A percentile compares a stretch with the other conserved stretches of the same genome.
Conservation (phyloP, 331 rosid genomes). For the Stylosanthes scabra region DNA sequence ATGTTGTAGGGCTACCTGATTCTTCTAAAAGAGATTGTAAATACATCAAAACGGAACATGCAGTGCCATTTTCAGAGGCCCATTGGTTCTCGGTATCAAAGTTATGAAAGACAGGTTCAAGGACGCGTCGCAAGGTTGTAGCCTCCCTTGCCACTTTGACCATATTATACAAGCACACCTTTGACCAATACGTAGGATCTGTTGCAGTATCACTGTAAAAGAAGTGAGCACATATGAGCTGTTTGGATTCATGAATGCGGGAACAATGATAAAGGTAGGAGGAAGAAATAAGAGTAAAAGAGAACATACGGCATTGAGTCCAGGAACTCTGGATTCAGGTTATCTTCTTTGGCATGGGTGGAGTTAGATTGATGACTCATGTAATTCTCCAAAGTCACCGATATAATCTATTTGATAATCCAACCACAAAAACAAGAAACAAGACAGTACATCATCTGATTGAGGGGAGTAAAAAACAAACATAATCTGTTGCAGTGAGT, state of each 20-base stretch:
- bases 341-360: constrained; percentile 49
- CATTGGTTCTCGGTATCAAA: constrained; percentile 82
- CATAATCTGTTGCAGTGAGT: constrained; percentile 26
- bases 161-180: constrained; percentile 80
- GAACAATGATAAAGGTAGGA: neutral
- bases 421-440: constrained; percentile 37
- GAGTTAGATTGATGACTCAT: constrained; percentile 45
- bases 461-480: neutral
- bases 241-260: constrained; percentile 26
- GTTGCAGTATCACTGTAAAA: constrained; percentile 67
- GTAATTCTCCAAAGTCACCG: constrained; percentile 87
- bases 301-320: constrained; percentile 47
- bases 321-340: constrained; percentile 45
- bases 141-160: constrained; percentile 84
- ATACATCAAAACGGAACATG: constrained; percentile 68
- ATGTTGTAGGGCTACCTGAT: constrained; percentile 67
- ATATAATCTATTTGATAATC: constrained; percentile 65
- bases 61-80: constrained; percentile 79
- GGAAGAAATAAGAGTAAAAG: constrained; percentile 37
- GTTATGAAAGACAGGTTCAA: constrained; percentile 87
- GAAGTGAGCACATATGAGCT: constrained; percentile 35
- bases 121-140: constrained; percentile 78
- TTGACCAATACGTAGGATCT: constrained; percentile 90
- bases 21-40: constrained; percentile 78
- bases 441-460: constrained; percentile 37